phyloP scores from a whole-genome alignment of 345 rosid species.

The Eutrema heterophyllum region DNA sequence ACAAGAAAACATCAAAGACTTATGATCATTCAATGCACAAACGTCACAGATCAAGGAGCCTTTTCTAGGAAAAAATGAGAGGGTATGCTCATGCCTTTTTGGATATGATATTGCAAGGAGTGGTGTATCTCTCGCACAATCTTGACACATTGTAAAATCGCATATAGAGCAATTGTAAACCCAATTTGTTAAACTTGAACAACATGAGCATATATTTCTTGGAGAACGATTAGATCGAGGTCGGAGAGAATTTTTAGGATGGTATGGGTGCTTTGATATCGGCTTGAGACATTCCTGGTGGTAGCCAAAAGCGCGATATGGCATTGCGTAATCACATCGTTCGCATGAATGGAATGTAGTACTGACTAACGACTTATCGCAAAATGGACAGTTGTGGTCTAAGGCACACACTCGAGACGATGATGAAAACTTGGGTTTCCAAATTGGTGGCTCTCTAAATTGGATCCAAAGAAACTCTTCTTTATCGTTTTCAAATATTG shows the following conservation, averaged over 20 bases:
- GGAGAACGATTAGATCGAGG: no score
- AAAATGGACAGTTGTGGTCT: no score
- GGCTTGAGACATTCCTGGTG: not conserved
- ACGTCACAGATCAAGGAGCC: not conserved
- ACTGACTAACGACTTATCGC: no score
- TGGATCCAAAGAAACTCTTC: not conserved
- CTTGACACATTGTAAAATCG: not conserved
- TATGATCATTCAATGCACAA: not conserved
- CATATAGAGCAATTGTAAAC: not conserved
- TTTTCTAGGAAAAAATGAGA: not conserved
- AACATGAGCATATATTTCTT: not conserved
- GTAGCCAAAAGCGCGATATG: no score
- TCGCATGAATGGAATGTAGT: no score
- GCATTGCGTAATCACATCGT: no score
- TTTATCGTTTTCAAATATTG: not conserved
- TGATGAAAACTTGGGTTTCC: no score
- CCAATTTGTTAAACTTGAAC: fast-evolving
- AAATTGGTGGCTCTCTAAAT: not conserved
- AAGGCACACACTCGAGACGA: not conserved
- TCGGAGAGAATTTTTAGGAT: not conserved
- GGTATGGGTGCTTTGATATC: not conserved
- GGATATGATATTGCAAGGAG: not conserved
- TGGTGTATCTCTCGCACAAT: not conserved
- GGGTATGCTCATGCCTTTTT: constrained; percentile 13
- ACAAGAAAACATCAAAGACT: not conserved